phyloP scores from a whole-genome alignment of 495 filamentous ascomycete genomes.

The Neurospora discreta region DNA sequence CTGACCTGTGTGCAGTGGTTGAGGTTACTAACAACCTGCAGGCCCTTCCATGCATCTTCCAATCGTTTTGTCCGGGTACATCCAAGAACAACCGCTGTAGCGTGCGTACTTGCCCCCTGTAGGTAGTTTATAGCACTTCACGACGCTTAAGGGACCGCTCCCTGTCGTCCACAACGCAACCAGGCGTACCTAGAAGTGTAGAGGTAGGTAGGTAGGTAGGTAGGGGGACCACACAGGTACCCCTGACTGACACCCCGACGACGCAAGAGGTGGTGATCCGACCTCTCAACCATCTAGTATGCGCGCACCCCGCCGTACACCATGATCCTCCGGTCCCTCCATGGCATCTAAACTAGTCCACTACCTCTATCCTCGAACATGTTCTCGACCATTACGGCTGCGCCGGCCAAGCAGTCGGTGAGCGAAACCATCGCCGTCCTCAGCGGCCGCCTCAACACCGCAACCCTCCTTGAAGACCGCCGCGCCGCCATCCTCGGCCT shows the following conservation, averaged over 20 bases:
- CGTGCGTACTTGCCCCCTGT: too few relatives aligned
- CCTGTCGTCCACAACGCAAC: too few relatives aligned
- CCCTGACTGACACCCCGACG: neutral
- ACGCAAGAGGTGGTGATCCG: neutral
- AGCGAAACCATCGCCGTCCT: constrained; percentile 85
- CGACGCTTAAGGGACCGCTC: too few relatives aligned
- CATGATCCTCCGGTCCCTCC: constrained; percentile 1
- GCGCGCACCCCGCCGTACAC: neutral
- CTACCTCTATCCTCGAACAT: constrained; percentile 38
- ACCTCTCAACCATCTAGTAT: neutral
- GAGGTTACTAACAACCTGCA: neutral
- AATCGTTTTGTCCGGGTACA: neutral
- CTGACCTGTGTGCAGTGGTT: neutral
- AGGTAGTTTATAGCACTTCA: too few relatives aligned
- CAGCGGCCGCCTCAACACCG: constrained; percentile 72
- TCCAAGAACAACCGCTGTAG: too few relatives aligned
- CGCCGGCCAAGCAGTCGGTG: constrained; percentile 91
- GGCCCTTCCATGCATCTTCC: neutral
- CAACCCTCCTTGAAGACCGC: constrained; percentile 86
- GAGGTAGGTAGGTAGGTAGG: too few relatives aligned
- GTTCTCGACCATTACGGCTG: constrained; percentile 76
- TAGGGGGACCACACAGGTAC: neutral
- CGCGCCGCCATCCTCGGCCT: constrained; percentile 86
- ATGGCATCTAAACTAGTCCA: constrained; percentile 11
- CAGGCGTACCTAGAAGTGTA: too few relatives aligned